Evolutionary conservation across 768 basidiomycete genomes (phyloP).

Genomic region (Termitomyces heimii): DNA sequence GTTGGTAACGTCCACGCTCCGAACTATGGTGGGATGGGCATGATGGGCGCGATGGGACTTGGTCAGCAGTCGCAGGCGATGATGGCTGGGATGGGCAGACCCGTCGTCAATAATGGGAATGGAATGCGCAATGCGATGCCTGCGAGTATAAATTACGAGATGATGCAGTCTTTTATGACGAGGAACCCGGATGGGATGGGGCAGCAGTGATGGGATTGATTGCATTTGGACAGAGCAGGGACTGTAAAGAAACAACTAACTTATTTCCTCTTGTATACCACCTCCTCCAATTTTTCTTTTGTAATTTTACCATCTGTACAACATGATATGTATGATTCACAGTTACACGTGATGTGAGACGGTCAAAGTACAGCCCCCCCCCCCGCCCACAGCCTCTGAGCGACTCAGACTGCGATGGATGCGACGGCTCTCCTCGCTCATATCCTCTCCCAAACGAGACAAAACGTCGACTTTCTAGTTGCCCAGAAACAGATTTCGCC

Average conservation of each 20-base stretch:
- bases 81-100: slow-evolving; percentile 17
- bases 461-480: slow-evolving; percentile 50
- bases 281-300: not conserved
- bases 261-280: slow-evolving; percentile 9
- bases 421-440: slow-evolving; percentile 27
- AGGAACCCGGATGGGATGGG: slow-evolving; percentile 20
- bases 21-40: slow-evolving; percentile 13
- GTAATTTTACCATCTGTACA: slow-evolving; percentile 1
- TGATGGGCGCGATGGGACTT: slow-evolving; percentile 17
- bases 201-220: no score
- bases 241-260: not conserved
- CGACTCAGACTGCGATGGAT: slow-evolving; percentile 2
- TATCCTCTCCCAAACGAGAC: slow-evolving; percentile 47
- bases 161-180: slow-evolving; percentile 39
- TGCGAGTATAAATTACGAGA: slow-evolving; percentile 29
- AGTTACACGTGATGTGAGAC: slow-evolving; percentile 4
- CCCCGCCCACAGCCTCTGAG: no score
- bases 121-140: slow-evolving; percentile 13
- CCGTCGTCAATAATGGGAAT: slow-evolving; percentile 1
- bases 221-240: not conserved
- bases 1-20: slow-evolving; percentile 10
- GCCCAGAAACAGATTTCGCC: slow-evolving; percentile 40
- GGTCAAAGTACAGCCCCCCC: not conserved
- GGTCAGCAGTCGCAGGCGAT: slow-evolving; percentile 16
- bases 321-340: not conserved